Evolutionary conservation across 148 eudicot genomes (phyloP).

Genomic region (Rhododendron henanense): DNA sequence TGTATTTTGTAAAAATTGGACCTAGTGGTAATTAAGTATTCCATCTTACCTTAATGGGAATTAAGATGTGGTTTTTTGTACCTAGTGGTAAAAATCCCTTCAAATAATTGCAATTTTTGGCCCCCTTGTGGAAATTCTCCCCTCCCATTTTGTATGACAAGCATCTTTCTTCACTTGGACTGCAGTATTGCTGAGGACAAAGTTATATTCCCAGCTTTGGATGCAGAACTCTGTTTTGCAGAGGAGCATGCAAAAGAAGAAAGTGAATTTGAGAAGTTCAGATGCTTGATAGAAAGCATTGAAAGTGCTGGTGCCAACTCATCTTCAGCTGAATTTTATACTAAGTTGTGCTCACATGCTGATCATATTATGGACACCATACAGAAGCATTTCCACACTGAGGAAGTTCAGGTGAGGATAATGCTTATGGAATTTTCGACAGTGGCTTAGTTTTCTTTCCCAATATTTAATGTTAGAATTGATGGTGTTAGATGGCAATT

Average conservation of each 20-base stretch:
- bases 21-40: too few relatives aligned
- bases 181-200: slow-evolving; percentile 98
- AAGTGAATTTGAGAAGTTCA: slow-evolving; percentile 74
- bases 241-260: slow-evolving; percentile 99
- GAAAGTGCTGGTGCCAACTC: slow-evolving; percentile 73
- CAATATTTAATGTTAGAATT: neutral
- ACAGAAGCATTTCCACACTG: slow-evolving; percentile 75
- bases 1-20: too few relatives aligned
- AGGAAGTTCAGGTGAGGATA: slow-evolving; percentile 76
- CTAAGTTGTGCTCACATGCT: slow-evolving; percentile 67
- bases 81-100: too few relatives aligned
- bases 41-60: too few relatives aligned
- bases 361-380: slow-evolving; percentile 85
- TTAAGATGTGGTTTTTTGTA: too few relatives aligned
- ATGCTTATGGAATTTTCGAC: neutral
- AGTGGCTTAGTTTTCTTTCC: neutral
- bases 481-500: neutral
- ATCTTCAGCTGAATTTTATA: slow-evolving; percentile 69
- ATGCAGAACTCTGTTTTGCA: slow-evolving; percentile 79
- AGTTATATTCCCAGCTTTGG: slow-evolving; percentile 95
- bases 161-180: slow-evolving; percentile 20
- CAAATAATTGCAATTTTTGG: neutral
- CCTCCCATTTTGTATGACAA: slow-evolving; percentile 10
- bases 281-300: slow-evolving; percentile 83
- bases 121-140: neutral